Evolutionary conservation across 1,284 basidiomycete genomes (phyloP).

Genomic region (Trametes versicolor): DNA sequence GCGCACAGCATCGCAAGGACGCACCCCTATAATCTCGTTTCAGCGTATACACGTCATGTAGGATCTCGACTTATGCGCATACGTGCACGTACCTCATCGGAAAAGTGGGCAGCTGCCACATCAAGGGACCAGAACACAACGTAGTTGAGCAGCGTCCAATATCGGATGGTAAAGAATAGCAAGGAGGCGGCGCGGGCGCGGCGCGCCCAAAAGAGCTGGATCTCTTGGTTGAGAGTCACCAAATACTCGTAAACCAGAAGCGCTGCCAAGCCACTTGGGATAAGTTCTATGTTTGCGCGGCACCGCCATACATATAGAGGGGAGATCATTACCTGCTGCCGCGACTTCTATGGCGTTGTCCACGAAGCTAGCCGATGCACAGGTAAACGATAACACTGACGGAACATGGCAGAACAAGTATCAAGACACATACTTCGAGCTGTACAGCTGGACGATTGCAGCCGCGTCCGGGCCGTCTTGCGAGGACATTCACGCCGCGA

Average conservation of each 20-base stretch:
- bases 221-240: background rate
- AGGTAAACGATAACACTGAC: background rate
- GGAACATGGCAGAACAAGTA: background rate
- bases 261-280: background rate
- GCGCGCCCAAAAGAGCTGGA: background rate
- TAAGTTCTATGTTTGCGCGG: no score
- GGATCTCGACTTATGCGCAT: background rate
- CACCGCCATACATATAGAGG: no score
- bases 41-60: background rate
- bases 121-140: background rate
- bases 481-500: background rate
- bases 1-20: no score
- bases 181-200: background rate
- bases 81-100: background rate
- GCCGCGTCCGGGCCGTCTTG: conserved; percentile 1
- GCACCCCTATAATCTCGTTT: background rate
- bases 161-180: conserved; percentile 2
- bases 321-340: background rate
- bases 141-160: conserved; percentile 3
- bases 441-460: background rate
- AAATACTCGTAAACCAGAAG: background rate
- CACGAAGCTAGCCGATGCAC: background rate
- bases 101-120: background rate
- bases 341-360: background rate
- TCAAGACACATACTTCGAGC: background rate